phyloP scores from a whole-genome alignment of 2,329 filamentous ascomycete species.

The Thermoascus crustaceus region DNA sequence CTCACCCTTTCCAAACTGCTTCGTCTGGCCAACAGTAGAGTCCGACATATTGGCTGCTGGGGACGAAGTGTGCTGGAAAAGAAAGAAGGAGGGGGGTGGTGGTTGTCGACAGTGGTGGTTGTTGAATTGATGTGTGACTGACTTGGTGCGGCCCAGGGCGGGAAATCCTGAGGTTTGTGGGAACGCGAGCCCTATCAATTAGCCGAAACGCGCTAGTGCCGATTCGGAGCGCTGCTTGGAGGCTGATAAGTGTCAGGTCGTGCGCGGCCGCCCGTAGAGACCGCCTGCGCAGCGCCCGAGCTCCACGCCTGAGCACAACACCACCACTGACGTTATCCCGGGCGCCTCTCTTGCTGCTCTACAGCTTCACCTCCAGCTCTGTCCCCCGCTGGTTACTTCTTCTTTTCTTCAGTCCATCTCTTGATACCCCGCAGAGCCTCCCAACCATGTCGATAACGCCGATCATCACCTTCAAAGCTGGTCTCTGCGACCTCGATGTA shows the following conservation, averaged over 20 bases:
- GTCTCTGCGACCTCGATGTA: slow-evolving; percentile 78
- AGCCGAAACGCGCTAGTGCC: slow-evolving; percentile 33
- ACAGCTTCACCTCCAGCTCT: background rate
- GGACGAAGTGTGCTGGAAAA: slow-evolving; percentile 32
- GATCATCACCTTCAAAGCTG: slow-evolving; percentile 94
- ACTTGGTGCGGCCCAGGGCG: slow-evolving; percentile 29
- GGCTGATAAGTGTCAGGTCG: slow-evolving; percentile 4
- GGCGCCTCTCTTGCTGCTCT: background rate
- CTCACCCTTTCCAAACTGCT: slow-evolving; percentile 97
- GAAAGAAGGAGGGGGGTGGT: slow-evolving; percentile 25
- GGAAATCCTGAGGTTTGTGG: slow-evolving; percentile 36
- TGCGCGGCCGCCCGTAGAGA: slow-evolving; percentile 9
- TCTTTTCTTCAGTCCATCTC: background rate
- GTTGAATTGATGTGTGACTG: slow-evolving; percentile 33
- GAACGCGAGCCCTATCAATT: slow-evolving; percentile 35
- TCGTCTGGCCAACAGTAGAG: slow-evolving; percentile 53
- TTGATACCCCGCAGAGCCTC: too few species aligned
- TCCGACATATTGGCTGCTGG: slow-evolving; percentile 48
- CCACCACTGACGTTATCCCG: slow-evolving; percentile 1
- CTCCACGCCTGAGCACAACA: slow-evolving; percentile 12
- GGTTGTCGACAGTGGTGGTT: slow-evolving; percentile 37
- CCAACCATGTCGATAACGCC: slow-evolving; percentile 69
- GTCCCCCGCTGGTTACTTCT: too few species aligned
- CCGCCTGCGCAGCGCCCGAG: slow-evolving; percentile 11
- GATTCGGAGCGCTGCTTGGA: slow-evolving; percentile 18